Evolutionary conservation across 371 early-diverging fungal species (phyloP), one percentile per base, ranked within the genome.

Genomic region (Rhizopus arrhizus): DNA sequence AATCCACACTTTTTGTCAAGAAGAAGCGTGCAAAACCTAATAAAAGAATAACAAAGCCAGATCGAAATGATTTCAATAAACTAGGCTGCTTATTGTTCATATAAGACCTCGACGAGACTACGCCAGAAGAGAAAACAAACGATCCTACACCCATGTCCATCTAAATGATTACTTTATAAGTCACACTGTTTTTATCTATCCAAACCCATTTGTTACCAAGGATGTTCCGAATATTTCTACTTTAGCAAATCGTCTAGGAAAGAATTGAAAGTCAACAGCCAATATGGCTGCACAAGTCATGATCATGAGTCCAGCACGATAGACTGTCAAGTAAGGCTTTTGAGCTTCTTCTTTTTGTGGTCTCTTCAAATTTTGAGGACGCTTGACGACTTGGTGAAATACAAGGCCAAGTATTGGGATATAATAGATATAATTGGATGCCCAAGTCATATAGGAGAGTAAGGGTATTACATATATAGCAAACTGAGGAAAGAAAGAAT

Each of bases 201-300:
- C 22, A 22, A 22, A 22, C 22, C 22, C 22, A 2, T 22, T 22
- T 43, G 5, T 43, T 83, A 91, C 93, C 77, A 97, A 70, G 2
- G 96, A 95, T 3, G 88, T 89, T 1, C 98, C 98, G 78, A 85
- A 96, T 9, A 89, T 89, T 62, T 98, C 97, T 4, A 91, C 91
- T 76, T 98, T 98, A 55, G 95, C 94, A 72, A 89, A 95, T 29
- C 88, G 80, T 22, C 95, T 79, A 6, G 97, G 97, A 65, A 96
- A 97, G 32, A 93, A 84, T n/a, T 84, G 82, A 69, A 98, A 98
- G 74, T 98, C 98, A 3, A 98, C 97, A 0, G 97, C 98, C 12
- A 98, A 80, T 55, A 98, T 98, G 10, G 81, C 84, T 36, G 84
- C 85, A 71, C 89, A 96, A 38, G 88, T 93, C 50, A 88, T 50